Evolutionary conservation across 441 rosid species (phyloP).

Genomic region (Pelargonium fulgidum): DNA sequence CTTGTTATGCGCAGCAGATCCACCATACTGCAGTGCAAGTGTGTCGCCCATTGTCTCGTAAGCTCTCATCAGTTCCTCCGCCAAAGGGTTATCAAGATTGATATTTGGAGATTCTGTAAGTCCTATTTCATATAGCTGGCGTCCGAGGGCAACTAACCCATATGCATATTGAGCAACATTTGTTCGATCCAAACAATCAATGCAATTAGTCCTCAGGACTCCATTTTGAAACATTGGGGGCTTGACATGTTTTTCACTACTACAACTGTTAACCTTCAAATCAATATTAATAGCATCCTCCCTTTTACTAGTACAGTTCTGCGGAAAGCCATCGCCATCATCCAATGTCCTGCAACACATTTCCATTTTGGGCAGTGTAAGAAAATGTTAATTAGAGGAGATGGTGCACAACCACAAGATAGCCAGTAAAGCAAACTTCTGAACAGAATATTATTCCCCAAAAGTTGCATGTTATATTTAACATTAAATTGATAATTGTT

Average conservation of each 20-base stretch:
- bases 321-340: conserved; percentile 33
- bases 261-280: conserved; percentile 30
- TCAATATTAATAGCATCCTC: conserved; percentile 38
- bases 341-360: conserved; percentile 41
- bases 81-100: conserved; percentile 76
- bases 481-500: too few relatives aligned
- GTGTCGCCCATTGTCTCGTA: conserved; percentile 99
- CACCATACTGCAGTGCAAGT: conserved; percentile 96
- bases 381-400: conserved; percentile 1
- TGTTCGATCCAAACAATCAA: conserved; percentile 97
- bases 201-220: conserved; percentile 93
- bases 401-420: not conserved
- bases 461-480: not conserved
- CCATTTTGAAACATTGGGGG: conserved; percentile 66
- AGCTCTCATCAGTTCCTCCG: conserved; percentile 72
- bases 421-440: not conserved
- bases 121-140: conserved; percentile 78
- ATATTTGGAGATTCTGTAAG: conserved; percentile 54
- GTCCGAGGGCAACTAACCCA: conserved; percentile 92
- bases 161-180: conserved; percentile 99
- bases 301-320: conserved; percentile 33
- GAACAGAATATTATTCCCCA: not conserved
- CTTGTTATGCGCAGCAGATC: conserved; percentile 99
- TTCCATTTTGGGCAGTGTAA: conserved; percentile 23
- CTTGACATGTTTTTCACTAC: conserved; percentile 47